Percentiles rank a stretch among this genome's conserved stretches.
Evolutionary conservation across 371 early-diverging fungal genomes (phyloP).

Genomic region (Batrachochytrium dendrobatidis): DNA sequence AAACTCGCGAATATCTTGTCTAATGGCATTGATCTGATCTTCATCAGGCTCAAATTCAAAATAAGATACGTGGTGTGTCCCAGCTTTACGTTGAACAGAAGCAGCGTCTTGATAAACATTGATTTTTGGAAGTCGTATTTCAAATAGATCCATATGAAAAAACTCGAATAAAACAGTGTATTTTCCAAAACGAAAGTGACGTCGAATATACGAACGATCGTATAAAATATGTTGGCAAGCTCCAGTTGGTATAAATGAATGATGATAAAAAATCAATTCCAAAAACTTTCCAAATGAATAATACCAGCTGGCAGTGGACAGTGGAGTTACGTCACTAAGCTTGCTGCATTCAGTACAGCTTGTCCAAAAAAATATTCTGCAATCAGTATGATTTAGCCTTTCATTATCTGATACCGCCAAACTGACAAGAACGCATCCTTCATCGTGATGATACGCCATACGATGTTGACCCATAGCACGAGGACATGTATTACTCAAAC

Average conservation of each 20-base stretch:
- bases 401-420: constrained; percentile 15
- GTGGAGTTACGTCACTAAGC: constrained; percentile 20
- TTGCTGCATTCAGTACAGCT: constrained; percentile 3
- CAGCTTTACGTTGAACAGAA: too few relatives aligned
- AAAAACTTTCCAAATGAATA: constrained; percentile 60
- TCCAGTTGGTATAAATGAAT: constrained; percentile 32
- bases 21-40: too few relatives aligned
- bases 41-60: too few relatives aligned
- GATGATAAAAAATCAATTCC: constrained; percentile 51
- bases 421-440: constrained; percentile 40
- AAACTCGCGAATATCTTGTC: too few relatives aligned
- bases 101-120: neutral
- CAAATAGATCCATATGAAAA: constrained; percentile 48
- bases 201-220: constrained; percentile 19
- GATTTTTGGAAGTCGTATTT: constrained; percentile 51
- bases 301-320: constrained; percentile 41
- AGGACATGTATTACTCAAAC: constrained; percentile 38
- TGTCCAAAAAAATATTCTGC: constrained; percentile 10
- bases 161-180: constrained; percentile 43
- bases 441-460: constrained; percentile 50
- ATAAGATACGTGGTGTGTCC: too few relatives aligned
- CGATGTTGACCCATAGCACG: constrained; percentile 43
- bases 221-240: constrained; percentile 35
- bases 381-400: constrained; percentile 7
- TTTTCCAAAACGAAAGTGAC: constrained; percentile 37